Conservation (phyloP, 2,329 filamentous ascomycete genomes). For the Anthostomella pinea region DNA sequence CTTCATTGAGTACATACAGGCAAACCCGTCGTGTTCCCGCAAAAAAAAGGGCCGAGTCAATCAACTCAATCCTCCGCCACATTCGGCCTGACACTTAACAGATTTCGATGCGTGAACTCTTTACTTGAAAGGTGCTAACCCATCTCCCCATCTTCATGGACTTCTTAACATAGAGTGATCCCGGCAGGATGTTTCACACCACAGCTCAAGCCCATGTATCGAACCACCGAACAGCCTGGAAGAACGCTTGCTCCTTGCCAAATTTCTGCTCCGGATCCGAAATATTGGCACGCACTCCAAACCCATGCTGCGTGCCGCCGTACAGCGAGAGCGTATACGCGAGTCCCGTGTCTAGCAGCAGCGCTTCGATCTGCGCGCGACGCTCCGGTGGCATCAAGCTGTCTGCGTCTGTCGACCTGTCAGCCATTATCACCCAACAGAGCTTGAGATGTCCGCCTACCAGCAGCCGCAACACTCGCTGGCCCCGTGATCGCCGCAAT, state of each 20-base stretch:
- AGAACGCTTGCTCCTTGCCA: slow-evolving; percentile 76
- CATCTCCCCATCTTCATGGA: neutral
- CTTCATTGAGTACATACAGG: no score
- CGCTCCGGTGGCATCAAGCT: slow-evolving; percentile 54
- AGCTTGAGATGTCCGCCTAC: slow-evolving; percentile 32
- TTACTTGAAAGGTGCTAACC: no score
- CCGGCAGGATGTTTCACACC: no score
- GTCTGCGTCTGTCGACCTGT: slow-evolving; percentile 49
- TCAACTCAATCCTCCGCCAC: no score
- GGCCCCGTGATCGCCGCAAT: slow-evolving; percentile 55
- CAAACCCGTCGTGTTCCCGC: no score
- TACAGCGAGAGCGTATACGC: slow-evolving; percentile 71
- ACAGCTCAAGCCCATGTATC: slow-evolving; percentile 48
- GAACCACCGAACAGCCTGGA: slow-evolving; percentile 75
- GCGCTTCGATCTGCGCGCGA: slow-evolving; percentile 56
- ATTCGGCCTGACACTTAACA: no score
- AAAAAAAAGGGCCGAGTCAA: no score
- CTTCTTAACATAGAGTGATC: no score
- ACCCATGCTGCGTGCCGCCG: slow-evolving; percentile 68
- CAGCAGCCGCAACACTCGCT: slow-evolving; percentile 60
- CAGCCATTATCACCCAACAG: slow-evolving; percentile 1
- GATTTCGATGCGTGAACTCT: no score
- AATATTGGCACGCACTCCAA: slow-evolving; percentile 65
- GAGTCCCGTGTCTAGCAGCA: slow-evolving; percentile 49
- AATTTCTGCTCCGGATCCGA: slow-evolving; percentile 53